These are phyloP conservation scores for Arbutus unedo DNA, from an alignment of 148 eudicot genomes.

Conservation along the genomic window DNA sequence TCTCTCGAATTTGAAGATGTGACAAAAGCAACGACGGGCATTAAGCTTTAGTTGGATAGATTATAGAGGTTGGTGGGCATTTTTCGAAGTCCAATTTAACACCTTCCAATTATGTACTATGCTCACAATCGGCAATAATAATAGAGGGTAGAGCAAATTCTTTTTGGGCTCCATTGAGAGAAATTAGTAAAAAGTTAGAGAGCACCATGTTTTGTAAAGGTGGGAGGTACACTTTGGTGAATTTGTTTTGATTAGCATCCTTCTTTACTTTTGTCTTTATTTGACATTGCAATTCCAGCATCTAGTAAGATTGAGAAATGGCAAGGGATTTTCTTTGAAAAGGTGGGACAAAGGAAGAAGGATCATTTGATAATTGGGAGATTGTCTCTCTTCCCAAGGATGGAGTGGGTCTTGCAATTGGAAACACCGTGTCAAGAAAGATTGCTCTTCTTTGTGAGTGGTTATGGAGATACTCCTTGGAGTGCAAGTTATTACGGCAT, in stretches of 20 bases:
- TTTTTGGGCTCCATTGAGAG: not conserved
- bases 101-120: not conserved
- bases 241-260: not conserved
- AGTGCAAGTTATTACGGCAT: not conserved
- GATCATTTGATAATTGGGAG: not conserved
- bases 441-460: not conserved
- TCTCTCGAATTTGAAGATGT: not conserved
- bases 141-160: not conserved
- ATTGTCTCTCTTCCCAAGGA: not conserved
- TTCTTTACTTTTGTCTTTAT: not conserved
- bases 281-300: not conserved
- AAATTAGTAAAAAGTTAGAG: not conserved
- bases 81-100: not conserved
- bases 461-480: not conserved
- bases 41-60: not conserved
- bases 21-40: not conserved
- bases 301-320: not conserved
- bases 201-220: not conserved
- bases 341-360: not conserved
- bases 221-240: not conserved
- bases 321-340: not conserved
- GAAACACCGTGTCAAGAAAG: not conserved
- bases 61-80: not conserved
- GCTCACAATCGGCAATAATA: not conserved
- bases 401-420: not conserved